Conservation (phyloP, 1,284 basidiomycete genomes). For the Ceratobasidium sp. region DNA sequence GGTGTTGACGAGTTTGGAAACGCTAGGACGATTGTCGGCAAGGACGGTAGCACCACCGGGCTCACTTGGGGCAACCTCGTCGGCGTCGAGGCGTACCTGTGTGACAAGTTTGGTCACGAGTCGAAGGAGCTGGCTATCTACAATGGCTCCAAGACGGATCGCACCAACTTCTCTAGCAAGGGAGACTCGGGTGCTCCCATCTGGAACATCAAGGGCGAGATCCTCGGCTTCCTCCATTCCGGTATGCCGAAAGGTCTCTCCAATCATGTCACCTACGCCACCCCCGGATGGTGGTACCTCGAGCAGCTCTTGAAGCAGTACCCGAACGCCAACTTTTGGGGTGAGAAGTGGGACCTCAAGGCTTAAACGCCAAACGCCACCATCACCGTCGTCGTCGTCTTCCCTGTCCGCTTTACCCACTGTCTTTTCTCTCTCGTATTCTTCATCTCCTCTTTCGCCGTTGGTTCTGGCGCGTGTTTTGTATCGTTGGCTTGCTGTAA, state of each 20-base stretch:
- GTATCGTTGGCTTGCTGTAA: too few relatives aligned
- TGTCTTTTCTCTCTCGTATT: too few relatives aligned
- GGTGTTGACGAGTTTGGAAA: constrained; percentile 56
- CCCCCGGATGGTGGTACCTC: constrained; percentile 44
- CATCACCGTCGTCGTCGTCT: too few relatives aligned
- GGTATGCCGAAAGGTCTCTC: constrained; percentile 37
- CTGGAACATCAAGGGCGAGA: constrained; percentile 25
- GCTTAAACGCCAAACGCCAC: too few relatives aligned
- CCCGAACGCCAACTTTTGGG: constrained; percentile 26
- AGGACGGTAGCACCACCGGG: constrained; percentile 57
- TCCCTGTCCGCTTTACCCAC: too few relatives aligned
- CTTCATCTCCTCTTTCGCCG: too few relatives aligned
- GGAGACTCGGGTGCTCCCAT: constrained; percentile 41
- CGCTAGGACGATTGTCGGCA: constrained; percentile 54
- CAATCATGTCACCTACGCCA: constrained; percentile 44
- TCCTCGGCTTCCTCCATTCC: constrained; percentile 44
- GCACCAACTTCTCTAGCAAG: constrained; percentile 29
- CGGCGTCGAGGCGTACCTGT: constrained; percentile 52
- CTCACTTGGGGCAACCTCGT: constrained; percentile 58
- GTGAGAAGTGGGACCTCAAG: too few relatives aligned
- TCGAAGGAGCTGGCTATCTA: constrained; percentile 54
- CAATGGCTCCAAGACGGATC: constrained; percentile 45
- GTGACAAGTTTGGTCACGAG: constrained; percentile 52
- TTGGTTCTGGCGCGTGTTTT: too few relatives aligned
- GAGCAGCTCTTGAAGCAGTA: constrained; percentile 19